Evolutionary conservation across 345 rosid species (phyloP).

Genomic region (Citrus cavaleriei): DNA sequence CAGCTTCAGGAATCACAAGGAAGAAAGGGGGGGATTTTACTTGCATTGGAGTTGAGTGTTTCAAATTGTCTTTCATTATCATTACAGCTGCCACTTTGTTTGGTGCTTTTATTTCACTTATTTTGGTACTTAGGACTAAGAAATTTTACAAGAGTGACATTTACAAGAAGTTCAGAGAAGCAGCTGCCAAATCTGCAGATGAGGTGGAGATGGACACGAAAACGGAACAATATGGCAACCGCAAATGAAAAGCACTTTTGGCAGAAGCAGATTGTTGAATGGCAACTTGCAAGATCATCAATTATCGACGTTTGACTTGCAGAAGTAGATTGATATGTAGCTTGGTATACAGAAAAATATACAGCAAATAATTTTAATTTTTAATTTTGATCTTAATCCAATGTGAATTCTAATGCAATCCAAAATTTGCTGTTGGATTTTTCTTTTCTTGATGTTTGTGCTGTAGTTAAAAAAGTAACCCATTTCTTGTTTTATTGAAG

Average conservation of each 20-base stretch:
- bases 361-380: too few species aligned
- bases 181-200: slow-evolving; percentile 24
- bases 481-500: background rate
- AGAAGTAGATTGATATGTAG: background rate
- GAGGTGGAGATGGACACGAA: slow-evolving; percentile 34
- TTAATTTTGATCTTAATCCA: too few species aligned
- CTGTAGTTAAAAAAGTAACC: background rate
- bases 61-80: slow-evolving; percentile 51
- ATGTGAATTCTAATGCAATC: background rate
- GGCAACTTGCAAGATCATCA: background rate
- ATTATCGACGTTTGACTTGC: background rate
- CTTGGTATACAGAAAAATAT: too few species aligned
- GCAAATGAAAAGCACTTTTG: background rate
- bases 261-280: background rate
- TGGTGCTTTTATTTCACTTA: slow-evolving; percentile 43
- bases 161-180: slow-evolving; percentile 55
- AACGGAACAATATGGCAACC: background rate
- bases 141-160: slow-evolving; percentile 61
- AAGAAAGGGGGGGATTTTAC: slow-evolving; percentile 23
- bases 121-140: slow-evolving; percentile 56
- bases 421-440: background rate
- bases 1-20: slow-evolving; percentile 25
- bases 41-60: slow-evolving; percentile 54
- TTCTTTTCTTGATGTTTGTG: background rate
- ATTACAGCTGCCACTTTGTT: slow-evolving; percentile 47